Evolutionary conservation across 2,329 filamentous ascomycete species (phyloP).

Genomic region (Epichloe sibirici): DNA sequence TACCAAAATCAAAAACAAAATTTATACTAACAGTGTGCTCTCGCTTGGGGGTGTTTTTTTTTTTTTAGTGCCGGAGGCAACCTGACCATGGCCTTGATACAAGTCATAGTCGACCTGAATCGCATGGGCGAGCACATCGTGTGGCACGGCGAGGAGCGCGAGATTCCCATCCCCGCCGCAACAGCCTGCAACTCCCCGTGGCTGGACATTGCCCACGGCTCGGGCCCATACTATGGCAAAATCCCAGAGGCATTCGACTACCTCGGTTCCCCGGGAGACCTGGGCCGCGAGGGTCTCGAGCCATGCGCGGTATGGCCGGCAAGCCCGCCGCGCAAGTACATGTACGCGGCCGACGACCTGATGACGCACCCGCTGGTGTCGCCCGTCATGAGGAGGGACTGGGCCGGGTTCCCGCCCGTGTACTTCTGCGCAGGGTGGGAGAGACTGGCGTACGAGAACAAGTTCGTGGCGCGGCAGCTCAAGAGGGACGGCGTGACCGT

Average conservation of each 20-base stretch:
- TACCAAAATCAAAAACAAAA: neutral
- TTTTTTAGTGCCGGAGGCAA: conserved; percentile 55
- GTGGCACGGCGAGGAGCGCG: conserved; percentile 48
- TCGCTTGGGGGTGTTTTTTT: no score
- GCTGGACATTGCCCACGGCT: conserved; percentile 55
- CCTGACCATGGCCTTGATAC: conserved; percentile 52
- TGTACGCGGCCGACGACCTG: conserved; percentile 44
- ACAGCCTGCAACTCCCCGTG: conserved; percentile 53
- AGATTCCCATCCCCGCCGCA: conserved; percentile 55
- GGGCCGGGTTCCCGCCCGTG: conserved; percentile 51
- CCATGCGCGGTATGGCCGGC: conserved; percentile 47
- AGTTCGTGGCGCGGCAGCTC: conserved; percentile 45
- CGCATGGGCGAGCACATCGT: conserved; percentile 32
- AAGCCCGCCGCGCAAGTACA: conserved; percentile 35
- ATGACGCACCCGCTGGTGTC: conserved; percentile 56
- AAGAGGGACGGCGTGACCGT: conserved; percentile 46
- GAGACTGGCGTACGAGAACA: conserved; percentile 55
- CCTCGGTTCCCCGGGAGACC: conserved; percentile 36
- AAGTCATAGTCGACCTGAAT: conserved; percentile 53
- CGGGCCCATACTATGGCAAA: conserved; percentile 17
- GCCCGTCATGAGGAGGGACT: conserved; percentile 44
- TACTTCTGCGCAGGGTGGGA: conserved; percentile 62
- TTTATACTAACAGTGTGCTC: neutral
- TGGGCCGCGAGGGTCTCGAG: conserved; percentile 17
- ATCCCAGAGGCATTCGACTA: conserved; percentile 22